These are phyloP conservation scores for Tulasnella sp. DNA, from an alignment of 768 basidiomycete species.

Conservation along the genomic window DNA sequence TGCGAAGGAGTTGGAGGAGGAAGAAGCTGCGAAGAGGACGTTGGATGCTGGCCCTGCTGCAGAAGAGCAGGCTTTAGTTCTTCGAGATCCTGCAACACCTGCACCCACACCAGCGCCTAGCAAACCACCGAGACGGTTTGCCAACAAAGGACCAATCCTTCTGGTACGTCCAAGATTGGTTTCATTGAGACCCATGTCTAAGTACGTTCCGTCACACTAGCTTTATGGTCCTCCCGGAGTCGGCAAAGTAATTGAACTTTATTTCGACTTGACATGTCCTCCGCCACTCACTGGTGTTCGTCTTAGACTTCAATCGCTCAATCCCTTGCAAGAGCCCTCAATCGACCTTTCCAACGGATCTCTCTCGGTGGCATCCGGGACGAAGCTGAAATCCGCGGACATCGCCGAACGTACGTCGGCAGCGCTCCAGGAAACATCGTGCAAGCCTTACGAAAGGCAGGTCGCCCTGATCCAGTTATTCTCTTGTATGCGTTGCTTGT, in stretches of 20 bases:
- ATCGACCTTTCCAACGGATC: slow-evolving; percentile 83
- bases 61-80: neutral
- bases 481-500: slow-evolving; percentile 35
- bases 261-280: neutral
- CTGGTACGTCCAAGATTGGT: slow-evolving; percentile 29
- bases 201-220: neutral
- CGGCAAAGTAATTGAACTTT: slow-evolving; percentile 11
- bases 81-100: neutral
- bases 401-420: slow-evolving; percentile 77
- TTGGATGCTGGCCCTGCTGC: neutral
- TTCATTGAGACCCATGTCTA: neutral
- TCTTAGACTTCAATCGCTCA: slow-evolving; percentile 90
- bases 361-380: slow-evolving; percentile 87
- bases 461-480: slow-evolving; percentile 67
- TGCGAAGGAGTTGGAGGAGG: neutral
- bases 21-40: neutral
- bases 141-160: slow-evolving; percentile 54
- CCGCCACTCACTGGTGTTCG: slow-evolving; percentile 41
- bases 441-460: slow-evolving; percentile 76
- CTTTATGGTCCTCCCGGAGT: slow-evolving; percentile 16
- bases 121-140: slow-evolving; percentile 20
- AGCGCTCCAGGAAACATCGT: slow-evolving; percentile 77
- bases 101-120: neutral
- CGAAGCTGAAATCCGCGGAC: slow-evolving; percentile 75
- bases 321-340: slow-evolving; percentile 72